Evolutionary conservation across 2,329 filamentous ascomycete species (phyloP), one percentile per base, ranked within the genome.

Genomic region (Talaromyces atroroseus): DNA sequence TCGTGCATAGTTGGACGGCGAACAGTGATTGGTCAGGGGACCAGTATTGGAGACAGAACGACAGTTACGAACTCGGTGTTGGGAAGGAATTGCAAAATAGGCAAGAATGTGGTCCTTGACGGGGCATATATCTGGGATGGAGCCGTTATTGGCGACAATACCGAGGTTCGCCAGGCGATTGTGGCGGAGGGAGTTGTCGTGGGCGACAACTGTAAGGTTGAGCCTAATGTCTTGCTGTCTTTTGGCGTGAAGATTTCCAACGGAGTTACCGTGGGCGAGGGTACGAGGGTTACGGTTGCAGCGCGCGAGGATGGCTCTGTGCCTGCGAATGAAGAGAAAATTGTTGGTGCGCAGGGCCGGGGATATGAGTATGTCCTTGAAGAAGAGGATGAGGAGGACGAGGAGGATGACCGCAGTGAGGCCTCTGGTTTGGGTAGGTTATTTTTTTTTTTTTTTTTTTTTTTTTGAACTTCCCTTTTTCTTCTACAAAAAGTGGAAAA

Each of bases 51-150:
- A 5, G 82, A 88, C 23, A 83, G 84, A 45, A 88, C 82, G 61
- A 80, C 77, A 0, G 81, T 99, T 32, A 79, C 79, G 8, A 88
- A 88, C 71, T 92, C 88, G 65, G 83, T 94, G 48, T 85, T 99
- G 58, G 94, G 94, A 32, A 83, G 88, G 59, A 82, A 88, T 62
- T 97, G 92, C 73, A 85, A 84, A 61, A 94, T 99, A 63, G 94
- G 94, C 6, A 86, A 83, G 63, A 89, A 94, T 62, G 92, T 94
- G 26, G 82, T 78, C 38, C 84, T 99, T 59, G 81, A 88, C 49
- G 82, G 90, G 63, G 87, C 89, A 21, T 92, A 90, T 64, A 83
- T 99, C 61, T 97, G 92, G 92, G 90, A 96, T 64, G 83, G 91
- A 64, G 85, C 84, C 0, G 82, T 81, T 5, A 83, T 99, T 62